Evolutionary conservation across 139 green algal species (phyloP).

Genomic region (Trebouxia sp.): DNA sequence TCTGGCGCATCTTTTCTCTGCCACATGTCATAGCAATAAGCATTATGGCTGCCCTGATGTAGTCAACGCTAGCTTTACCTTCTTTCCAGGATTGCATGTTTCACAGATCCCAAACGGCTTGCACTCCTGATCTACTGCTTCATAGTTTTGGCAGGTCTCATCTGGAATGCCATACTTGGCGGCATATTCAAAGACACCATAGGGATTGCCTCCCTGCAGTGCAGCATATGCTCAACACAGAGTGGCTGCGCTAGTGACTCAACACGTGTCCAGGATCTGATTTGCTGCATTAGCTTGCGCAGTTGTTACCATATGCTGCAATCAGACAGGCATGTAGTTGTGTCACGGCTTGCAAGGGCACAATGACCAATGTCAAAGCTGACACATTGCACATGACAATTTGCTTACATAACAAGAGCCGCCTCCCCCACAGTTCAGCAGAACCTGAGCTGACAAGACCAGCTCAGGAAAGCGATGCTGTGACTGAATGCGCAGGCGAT

Average conservation of each 20-base stretch:
- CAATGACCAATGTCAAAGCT: no score
- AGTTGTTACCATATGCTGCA: neutral
- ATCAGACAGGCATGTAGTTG: neutral
- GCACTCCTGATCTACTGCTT: conserved; percentile 58
- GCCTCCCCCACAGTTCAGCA: neutral
- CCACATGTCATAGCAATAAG: no score
- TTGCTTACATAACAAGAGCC: neutral
- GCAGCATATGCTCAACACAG: no score
- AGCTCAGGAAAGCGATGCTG: conserved; percentile 18
- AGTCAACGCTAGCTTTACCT: no score
- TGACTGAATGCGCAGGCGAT: neutral
- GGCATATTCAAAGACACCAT: conserved; percentile 65
- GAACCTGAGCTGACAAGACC: conserved; percentile 12
- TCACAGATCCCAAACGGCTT: conserved; percentile 38
- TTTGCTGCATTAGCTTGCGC: neutral
- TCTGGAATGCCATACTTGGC: conserved; percentile 49
- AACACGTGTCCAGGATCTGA: neutral
- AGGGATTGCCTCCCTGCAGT: conserved; percentile 1
- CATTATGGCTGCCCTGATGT: no score
- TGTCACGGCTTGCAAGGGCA: no score
- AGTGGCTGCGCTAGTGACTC: no score
- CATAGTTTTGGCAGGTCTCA: conserved; percentile 90
- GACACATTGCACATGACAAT: no score
- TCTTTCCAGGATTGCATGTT: conserved; percentile 37
- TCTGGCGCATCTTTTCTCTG: no score